Evolutionary conservation across 805 yeast species (phyloP), one percentile per base, ranked within the genome.

Genomic region (Schwanniomyces occidentalis): DNA sequence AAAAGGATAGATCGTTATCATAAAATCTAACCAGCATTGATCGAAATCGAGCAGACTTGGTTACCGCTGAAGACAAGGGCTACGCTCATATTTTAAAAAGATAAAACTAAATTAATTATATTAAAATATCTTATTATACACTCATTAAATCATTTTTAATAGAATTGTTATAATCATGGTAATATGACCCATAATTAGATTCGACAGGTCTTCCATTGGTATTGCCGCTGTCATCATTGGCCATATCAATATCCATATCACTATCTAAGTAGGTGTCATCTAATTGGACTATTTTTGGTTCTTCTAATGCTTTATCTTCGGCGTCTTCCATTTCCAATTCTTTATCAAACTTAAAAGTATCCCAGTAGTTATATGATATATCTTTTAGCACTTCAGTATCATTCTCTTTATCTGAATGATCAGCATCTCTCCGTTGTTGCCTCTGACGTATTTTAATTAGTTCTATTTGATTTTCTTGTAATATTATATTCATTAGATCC

Each of bases 321-420:
- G 20, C 26, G 14, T 31, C 28, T 22, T 24, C 31, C 65, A 60
- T 58, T 10, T 54, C 62, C 9, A 48, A 29, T 35, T 63, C 69
- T 13, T 30, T 33, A n/a, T 52, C 51, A 9, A 54, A 31, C 6
- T 49, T 37, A 8, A 63, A 35, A 6, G 46, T 54, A 34, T 62
- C 69, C 70, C 71, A 65, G 43, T 65, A 65, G 27, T 49, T 51
- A 38, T 66, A 66, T 34, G 49, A 47, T 16, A 58, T 41, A 26
- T 57, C 59, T n/a, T 45, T 40, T 27, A 37, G 46, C 7, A 33
- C 34, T 3, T 43, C 39, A 25, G 34, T 43, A 23, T 41, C 30
- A 8, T 30, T 38, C 16, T 35, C 31, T 16, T 33, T 34, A 16
- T 24, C 24, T 13, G 16, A 36, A 22, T 34, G 32, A 8, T 13